Conservation (phyloP, 148 eudicot species). For the Mesembryanthemum crystallinum region DNA sequence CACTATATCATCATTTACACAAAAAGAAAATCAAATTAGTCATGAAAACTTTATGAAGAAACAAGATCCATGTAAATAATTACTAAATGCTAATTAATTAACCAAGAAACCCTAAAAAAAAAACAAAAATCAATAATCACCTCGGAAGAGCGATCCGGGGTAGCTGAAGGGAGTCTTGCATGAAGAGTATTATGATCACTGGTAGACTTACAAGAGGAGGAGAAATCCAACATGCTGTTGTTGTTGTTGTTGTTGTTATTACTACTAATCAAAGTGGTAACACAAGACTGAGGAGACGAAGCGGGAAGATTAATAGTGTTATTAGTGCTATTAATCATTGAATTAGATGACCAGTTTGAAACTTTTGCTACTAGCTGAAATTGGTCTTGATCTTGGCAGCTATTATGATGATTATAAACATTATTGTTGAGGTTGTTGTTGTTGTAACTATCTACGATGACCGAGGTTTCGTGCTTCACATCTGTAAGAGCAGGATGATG, state of each 20-base stretch:
- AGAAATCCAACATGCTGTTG: slow-evolving; percentile 53
- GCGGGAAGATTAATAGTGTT: slow-evolving; percentile 26
- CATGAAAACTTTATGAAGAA: background rate
- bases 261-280: slow-evolving; percentile 42
- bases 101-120: slow-evolving; percentile 7
- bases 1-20: slow-evolving; percentile 37
- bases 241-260: slow-evolving; percentile 20
- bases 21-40: background rate
- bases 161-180: slow-evolving; percentile 32
- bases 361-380: slow-evolving; percentile 21
- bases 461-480: slow-evolving; percentile 51
- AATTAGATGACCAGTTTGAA: slow-evolving; percentile 38
- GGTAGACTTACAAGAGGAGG: slow-evolving; percentile 41
- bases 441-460: slow-evolving; percentile 27
- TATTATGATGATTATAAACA: background rate
- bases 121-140: slow-evolving; percentile 23
- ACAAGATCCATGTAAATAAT: background rate
- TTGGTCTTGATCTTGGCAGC: slow-evolving; percentile 20
- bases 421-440: slow-evolving; percentile 24
- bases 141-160: slow-evolving; percentile 52
- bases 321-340: slow-evolving; percentile 21
- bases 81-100: no score
- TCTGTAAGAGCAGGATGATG: slow-evolving; percentile 11
- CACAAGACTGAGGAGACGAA: slow-evolving; percentile 83
- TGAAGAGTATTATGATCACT: slow-evolving; percentile 29